A percentile compares a stretch with the other conserved stretches of the same genome.
phyloP scores from a whole-genome alignment of 1,284 basidiomycete genomes.

The Cystobasidium slooffiae region DNA sequence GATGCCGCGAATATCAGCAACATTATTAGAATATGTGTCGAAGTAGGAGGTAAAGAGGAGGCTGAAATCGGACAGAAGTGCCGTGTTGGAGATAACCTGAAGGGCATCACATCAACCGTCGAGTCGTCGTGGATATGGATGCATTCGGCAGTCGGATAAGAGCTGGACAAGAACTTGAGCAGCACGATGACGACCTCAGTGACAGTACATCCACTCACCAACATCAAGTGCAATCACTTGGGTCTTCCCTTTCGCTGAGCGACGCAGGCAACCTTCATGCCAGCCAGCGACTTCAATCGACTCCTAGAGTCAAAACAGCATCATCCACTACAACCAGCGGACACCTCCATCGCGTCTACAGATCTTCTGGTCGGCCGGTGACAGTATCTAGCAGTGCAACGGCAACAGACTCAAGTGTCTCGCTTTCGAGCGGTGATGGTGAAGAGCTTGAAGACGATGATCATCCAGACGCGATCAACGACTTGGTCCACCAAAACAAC shows the following conservation, averaged over 20 bases:
- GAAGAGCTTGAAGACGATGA: not conserved
- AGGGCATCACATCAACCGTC: too few relatives aligned
- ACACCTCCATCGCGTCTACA: conserved; percentile 4
- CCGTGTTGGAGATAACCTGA: too few relatives aligned
- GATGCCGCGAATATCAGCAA: too few relatives aligned
- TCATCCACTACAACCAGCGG: not conserved
- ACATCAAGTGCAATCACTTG: not conserved
- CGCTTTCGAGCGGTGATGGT: conserved; percentile 7
- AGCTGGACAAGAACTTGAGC: not conserved
- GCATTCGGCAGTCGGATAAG: too few relatives aligned
- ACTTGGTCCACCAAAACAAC: not conserved
- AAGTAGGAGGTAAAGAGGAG: too few relatives aligned
- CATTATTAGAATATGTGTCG: too few relatives aligned
- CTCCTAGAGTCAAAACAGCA: conserved; percentile 15
- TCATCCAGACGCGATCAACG: not conserved
- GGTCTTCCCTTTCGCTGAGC: conserved; percentile 13
- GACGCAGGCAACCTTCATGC: conserved; percentile 25
- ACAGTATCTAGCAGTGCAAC: conserved; percentile 22
- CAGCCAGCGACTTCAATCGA: conserved; percentile 23
- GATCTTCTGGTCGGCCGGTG: not conserved
- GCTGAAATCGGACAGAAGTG: too few relatives aligned
- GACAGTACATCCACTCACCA: not conserved
- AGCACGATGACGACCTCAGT: not conserved
- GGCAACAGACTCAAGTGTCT: conserved; percentile 12
- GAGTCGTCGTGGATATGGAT: too few relatives aligned